Evolutionary conservation across 208 protist species (phyloP), one percentile per base, ranked within the genome.

Genomic region (Willaertia magna): DNA sequence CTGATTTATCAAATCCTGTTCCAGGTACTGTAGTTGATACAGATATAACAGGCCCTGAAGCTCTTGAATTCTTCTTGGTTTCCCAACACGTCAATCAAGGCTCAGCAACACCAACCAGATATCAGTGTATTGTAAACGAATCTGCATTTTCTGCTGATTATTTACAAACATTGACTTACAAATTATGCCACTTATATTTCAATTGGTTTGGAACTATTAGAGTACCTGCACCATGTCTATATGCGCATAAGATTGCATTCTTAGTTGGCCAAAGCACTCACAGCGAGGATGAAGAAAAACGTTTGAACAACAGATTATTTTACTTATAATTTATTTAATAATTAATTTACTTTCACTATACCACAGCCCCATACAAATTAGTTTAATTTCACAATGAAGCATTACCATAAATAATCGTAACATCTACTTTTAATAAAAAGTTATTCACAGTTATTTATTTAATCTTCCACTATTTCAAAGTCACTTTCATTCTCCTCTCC

Each of bases 91-190:
- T 44, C 22, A 40, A 74, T 55, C 83, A 85, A 79, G 83, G 83
- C 67, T 74, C 67, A n/a, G 83, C 83, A 22, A 85, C 83, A 18
- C 83, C 83, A 47, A 85, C 83, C 47, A 85, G 30, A 40, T 85
- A 85, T 26, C 83, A 85, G 39, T 55, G 40, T 46, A 74, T 85
- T 14, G 2, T 55, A 0, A 79, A 85, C 44, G 55, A 61, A 43
- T 7, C 16, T 11, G 12, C 11, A 18, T 44, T 46, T n/a, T 16
- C 34, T 42, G n/a, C 12, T 7, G 12, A 78, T 16, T 46, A 44
- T 42, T 55, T 83, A 18, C 46, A 83, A 55, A 16, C 26, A 39
- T 0, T 83, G 0, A 43, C 47, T 4, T 49, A 49, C 47, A 4
- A 49, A 49, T 49, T 49, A 12, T 49, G 47, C 12, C 47, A 49